Evolutionary conservation across 768 basidiomycete genomes (phyloP), one percentile per base, ranked within the genome.

Genomic region (Calocera viscosa): DNA sequence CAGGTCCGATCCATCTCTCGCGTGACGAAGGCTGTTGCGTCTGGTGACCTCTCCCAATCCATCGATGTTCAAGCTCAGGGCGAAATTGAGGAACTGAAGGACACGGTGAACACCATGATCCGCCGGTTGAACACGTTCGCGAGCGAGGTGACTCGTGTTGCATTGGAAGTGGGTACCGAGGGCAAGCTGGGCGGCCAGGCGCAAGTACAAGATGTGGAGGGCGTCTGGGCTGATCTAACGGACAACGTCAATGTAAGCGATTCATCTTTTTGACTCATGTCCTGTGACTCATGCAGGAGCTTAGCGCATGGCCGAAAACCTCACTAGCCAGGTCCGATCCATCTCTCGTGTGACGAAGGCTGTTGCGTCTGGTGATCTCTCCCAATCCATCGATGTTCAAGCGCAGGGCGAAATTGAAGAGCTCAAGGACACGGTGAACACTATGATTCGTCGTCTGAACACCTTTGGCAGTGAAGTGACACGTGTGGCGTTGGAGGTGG

Each of bases 11-110:
- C 90, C 34, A 96, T 95, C 72, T 93, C 92, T 1, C 90, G 92
- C 72, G 77, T 79, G 65, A 89, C 88, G 49, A 86, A 83, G 73
- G 87, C 84, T 24, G 87, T 88, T 60, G 91, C 93, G 1, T 78
- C 84, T 64, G 94, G 94, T 24, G 92, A 95, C 74, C 77, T 96
- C 60, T 83, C 81, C 71, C 86, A 90, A 73, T 84, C 85, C 28
- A 93, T 95, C 73, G 85, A 91, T 68, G 93, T 95, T 67, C 90
- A 94, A 71, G 94, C 94, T 14, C 88, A 92, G 71, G 94, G 94
- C 53, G 94, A 97, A 78, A 94, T 97, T 84, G 82, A 92, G 16
- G 88, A 89, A 71, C 76, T 90, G 73, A 70, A 71, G n/a, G 70
- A 73, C 33, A 71, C 71, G 14, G 72, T 73, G 65, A 73, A 73